Percentiles rank a stretch among this genome's conserved stretches.
These are phyloP conservation scores for Tolypocladium pustulatum DNA, from an alignment of 2,329 filamentous ascomycete genomes.

Conservation along the genomic window DNA sequence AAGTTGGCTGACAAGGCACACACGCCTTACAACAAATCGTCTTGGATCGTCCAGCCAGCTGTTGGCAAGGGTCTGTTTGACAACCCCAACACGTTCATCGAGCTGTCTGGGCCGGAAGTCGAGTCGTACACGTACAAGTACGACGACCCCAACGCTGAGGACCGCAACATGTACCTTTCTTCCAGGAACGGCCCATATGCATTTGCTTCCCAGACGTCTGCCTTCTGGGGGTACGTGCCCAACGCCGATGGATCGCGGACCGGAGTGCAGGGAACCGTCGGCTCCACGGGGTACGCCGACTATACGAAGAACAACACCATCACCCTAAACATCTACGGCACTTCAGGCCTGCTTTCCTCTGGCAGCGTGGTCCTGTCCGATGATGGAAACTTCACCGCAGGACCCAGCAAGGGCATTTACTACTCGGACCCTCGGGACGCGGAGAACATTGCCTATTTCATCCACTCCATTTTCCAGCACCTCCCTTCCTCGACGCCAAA, in stretches of 20 bases:
- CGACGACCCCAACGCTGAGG: constrained; percentile 26
- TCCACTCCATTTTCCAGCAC: constrained; percentile 35
- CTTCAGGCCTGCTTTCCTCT: constrained; percentile 38
- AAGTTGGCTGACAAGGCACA: constrained; percentile 10
- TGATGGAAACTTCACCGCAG: constrained; percentile 30
- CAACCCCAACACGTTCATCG: constrained; percentile 45
- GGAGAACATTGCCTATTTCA: constrained; percentile 36
- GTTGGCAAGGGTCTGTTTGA: constrained; percentile 42
- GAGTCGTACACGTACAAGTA: constrained; percentile 38
- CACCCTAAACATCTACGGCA: constrained; percentile 47
- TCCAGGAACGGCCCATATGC: constrained; percentile 39
- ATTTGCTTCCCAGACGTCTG: constrained; percentile 40
- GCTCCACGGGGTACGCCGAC: constrained; percentile 31
- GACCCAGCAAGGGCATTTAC: constrained; percentile 30
- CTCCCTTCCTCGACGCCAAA: constrained; percentile 17
- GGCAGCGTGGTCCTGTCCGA: constrained; percentile 31
- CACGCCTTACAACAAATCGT: constrained; percentile 15
- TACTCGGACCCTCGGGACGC: constrained; percentile 36
- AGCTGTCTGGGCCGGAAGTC: constrained; percentile 29
- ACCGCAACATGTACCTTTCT: constrained; percentile 35
- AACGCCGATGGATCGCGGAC: constrained; percentile 28
- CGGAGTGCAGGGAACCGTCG: constrained; percentile 42
- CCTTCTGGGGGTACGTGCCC: constrained; percentile 39
- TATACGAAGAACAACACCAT: constrained; percentile 33
- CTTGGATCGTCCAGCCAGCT: constrained; percentile 37